Evolutionary conservation across 1,284 basidiomycete species (phyloP).

Genomic region (Ustilago tritici): DNA sequence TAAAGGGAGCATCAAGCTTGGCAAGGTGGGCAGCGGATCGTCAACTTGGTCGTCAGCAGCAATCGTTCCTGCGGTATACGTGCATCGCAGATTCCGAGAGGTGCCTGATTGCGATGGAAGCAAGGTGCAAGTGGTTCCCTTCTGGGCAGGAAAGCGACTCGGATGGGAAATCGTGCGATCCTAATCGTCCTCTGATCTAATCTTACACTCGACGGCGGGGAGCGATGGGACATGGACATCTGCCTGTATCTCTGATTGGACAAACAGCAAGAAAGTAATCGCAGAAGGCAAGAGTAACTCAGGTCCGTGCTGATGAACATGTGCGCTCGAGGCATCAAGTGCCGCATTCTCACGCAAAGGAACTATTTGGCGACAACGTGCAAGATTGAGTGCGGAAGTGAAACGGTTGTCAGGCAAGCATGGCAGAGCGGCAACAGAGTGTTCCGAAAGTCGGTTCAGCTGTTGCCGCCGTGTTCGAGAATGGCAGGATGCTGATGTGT

Average conservation of each 20-base stretch:
- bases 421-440: conserved; percentile 7
- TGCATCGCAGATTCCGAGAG: conserved; percentile 44
- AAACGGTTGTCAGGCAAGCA: conserved; percentile 1
- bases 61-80: conserved; percentile 60
- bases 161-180: conserved; percentile 79
- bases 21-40: conserved; percentile 20
- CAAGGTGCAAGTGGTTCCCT: conserved; percentile 79
- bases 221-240: not conserved
- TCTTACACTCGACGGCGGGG: conserved; percentile 3
- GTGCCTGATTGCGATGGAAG: conserved; percentile 48
- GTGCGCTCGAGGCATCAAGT: not conserved
- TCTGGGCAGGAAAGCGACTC: conserved; percentile 88
- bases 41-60: conserved; percentile 13
- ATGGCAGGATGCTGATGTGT: not conserved
- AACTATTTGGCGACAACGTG: not conserved
- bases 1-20: conserved; percentile 49
- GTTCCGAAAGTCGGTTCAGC: conserved; percentile 21
- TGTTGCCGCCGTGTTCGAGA: conserved; percentile 8
- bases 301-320: not conserved
- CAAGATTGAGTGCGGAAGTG: conserved; percentile 11
- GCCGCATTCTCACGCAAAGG: not conserved
- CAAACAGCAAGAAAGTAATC: conserved; percentile 15
- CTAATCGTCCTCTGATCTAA: not conserved
- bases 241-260: conserved; percentile 27
- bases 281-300: not conserved